phyloP scores from a whole-genome alignment of 2,329 filamentous ascomycete genomes.

The Pestalotiopsis sp. region DNA sequence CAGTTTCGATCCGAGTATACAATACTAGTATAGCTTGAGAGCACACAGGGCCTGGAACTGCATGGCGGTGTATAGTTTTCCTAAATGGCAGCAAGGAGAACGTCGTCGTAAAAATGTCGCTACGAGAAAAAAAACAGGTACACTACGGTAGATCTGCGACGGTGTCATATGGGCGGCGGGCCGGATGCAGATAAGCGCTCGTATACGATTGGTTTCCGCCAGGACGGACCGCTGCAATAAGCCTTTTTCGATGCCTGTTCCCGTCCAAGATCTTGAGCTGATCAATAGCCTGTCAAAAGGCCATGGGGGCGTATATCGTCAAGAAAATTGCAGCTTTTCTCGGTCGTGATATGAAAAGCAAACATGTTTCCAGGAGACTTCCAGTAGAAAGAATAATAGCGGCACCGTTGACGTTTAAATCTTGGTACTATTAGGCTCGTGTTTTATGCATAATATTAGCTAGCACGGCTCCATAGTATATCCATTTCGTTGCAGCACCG shows the following conservation, averaged over 20 bases:
- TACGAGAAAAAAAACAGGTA: too few relatives aligned
- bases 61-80: neutral
- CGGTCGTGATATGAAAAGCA: neutral
- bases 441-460: neutral
- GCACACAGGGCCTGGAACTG: neutral
- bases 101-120: neutral
- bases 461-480: neutral
- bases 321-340: neutral
- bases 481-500: neutral
- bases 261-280: neutral
- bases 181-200: constrained; percentile 4
- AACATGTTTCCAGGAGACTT: neutral
- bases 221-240: constrained; percentile 10
- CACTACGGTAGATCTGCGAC: constrained; percentile 1
- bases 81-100: neutral
- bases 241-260: neutral
- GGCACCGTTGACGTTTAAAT: neutral
- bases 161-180: constrained; percentile 2
- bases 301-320: neutral
- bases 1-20: neutral
- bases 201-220: constrained; percentile 16
- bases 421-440: neutral
- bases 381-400: neutral
- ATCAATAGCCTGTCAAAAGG: neutral
- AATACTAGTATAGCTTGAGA: neutral